Evolutionary conservation across 371 early-diverging fungal species (phyloP).

Genomic region (Smittium culicis): DNA sequence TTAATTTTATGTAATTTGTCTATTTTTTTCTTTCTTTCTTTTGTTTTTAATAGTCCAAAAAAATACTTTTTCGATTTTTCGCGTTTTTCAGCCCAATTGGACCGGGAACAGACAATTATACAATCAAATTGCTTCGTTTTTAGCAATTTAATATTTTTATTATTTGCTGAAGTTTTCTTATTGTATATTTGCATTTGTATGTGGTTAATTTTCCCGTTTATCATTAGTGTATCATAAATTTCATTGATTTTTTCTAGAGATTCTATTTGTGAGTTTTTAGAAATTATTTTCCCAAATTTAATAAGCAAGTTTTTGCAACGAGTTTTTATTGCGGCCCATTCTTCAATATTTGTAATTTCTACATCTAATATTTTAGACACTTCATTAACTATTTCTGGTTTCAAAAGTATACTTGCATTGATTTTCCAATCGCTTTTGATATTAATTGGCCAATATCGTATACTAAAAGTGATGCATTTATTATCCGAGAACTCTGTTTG

Average conservation of each 20-base stretch:
- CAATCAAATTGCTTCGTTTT: not conserved
- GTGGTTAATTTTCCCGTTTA: not conserved
- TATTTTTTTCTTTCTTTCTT: not conserved
- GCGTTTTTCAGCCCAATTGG: not conserved
- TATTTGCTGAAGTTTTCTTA: no score
- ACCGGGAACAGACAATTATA: not conserved
- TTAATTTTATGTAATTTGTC: not conserved
- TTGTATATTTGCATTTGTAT: no score
- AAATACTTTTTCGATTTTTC: slow-evolving; percentile 1
- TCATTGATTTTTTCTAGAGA: not conserved
- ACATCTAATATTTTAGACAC: no score
- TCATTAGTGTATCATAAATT: not conserved
- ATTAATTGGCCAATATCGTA: not conserved
- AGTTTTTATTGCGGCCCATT: not conserved
- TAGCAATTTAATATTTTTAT: not conserved
- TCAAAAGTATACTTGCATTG: not conserved
- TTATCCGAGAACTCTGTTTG: not conserved
- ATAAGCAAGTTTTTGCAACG: not conserved
- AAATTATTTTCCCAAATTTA: not conserved
- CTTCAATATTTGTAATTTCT: no score
- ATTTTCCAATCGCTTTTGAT: not conserved
- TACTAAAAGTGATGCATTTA: not conserved
- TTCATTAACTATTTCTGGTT: not conserved
- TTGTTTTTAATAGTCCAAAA: not conserved
- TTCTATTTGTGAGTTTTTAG: not conserved